phyloP scores from a whole-genome alignment of 495 filamentous ascomycete genomes.

The Penicillium turbatum region DNA sequence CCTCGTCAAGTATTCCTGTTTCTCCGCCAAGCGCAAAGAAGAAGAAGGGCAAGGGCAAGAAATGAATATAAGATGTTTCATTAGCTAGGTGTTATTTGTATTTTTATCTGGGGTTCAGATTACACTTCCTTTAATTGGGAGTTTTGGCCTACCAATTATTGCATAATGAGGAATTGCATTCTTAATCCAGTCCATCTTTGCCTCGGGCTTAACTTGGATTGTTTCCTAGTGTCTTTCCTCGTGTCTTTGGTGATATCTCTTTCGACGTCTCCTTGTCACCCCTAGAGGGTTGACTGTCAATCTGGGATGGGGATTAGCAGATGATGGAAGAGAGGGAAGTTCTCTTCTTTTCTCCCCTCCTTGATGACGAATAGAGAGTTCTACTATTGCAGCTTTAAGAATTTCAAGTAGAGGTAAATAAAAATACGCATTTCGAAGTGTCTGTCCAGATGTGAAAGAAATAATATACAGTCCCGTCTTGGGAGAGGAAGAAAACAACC shows the following conservation, averaged over 20 bases:
- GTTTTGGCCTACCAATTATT: not conserved
- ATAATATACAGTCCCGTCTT: constrained; percentile 3
- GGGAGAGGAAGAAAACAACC: not conserved
- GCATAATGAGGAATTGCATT: constrained; percentile 3
- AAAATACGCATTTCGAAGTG: not conserved
- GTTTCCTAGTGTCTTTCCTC: too few relatives aligned
- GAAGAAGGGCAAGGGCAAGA: constrained; percentile 80
- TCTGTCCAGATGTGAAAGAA: not conserved
- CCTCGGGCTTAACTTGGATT: too few relatives aligned
- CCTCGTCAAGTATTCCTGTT: constrained; percentile 42
- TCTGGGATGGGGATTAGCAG: too few relatives aligned
- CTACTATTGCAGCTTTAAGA: too few relatives aligned
- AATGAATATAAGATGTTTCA: constrained; percentile 42
- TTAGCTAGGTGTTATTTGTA: constrained; percentile 6
- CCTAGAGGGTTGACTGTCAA: too few relatives aligned
- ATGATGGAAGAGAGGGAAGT: too few relatives aligned
- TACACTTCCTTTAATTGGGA: not conserved
- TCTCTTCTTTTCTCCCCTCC: too few relatives aligned
- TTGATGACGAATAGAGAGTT: too few relatives aligned
- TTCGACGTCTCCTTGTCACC: too few relatives aligned
- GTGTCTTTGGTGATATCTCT: too few relatives aligned
- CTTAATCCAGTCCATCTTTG: not conserved
- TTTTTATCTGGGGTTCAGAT: constrained; percentile 1
- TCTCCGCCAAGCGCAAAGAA: constrained; percentile 35
- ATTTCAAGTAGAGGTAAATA: not conserved